Evolutionary conservation across 805 yeast species (phyloP).

Genomic region (Kuraishia floccosa): DNA sequence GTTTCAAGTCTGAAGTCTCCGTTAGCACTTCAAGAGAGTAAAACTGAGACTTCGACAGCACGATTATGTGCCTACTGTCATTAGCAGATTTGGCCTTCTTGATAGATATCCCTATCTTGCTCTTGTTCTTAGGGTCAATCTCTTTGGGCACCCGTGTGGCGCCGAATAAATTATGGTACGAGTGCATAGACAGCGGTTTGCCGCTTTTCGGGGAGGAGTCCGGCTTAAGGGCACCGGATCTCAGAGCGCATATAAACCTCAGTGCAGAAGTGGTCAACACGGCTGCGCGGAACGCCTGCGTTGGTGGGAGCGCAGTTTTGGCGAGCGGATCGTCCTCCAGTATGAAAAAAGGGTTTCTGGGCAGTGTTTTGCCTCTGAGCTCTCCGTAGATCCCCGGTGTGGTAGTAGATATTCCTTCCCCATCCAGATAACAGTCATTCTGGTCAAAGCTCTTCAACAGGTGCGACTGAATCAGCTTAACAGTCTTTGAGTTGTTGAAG

Average conservation of each 20-base stretch:
- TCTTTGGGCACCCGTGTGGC: constrained; percentile 44
- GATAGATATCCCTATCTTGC: constrained; percentile 24
- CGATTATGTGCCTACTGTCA: constrained; percentile 36
- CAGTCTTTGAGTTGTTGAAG: constrained; percentile 29
- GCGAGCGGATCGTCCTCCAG: constrained; percentile 66
- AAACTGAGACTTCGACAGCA: constrained; percentile 38
- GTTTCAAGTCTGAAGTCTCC: constrained; percentile 10
- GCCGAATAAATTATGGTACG: constrained; percentile 59
- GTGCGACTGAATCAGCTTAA: constrained; percentile 41
- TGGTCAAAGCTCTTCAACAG: constrained; percentile 26
- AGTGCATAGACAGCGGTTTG: constrained; percentile 52
- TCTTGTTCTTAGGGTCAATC: background rate
- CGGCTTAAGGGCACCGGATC: constrained; percentile 39
- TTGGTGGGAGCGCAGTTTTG: constrained; percentile 38
- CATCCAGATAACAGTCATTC: constrained; percentile 43
- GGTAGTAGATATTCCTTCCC: constrained; percentile 29
- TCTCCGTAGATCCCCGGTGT: constrained; percentile 55
- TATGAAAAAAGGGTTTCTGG: constrained; percentile 68
- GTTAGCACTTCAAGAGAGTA: constrained; percentile 35
- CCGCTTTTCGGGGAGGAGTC: constrained; percentile 44
- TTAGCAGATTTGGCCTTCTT: constrained; percentile 17
- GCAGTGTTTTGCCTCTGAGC: constrained; percentile 54
- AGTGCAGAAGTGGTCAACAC: constrained; percentile 53
- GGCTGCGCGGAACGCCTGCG: constrained; percentile 60
- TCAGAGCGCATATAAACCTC: constrained; percentile 51